Evolutionary conservation across 1,284 basidiomycete genomes (phyloP), one percentile per base, ranked within the genome.

Genomic region (Ceratobasidium sp.): DNA sequence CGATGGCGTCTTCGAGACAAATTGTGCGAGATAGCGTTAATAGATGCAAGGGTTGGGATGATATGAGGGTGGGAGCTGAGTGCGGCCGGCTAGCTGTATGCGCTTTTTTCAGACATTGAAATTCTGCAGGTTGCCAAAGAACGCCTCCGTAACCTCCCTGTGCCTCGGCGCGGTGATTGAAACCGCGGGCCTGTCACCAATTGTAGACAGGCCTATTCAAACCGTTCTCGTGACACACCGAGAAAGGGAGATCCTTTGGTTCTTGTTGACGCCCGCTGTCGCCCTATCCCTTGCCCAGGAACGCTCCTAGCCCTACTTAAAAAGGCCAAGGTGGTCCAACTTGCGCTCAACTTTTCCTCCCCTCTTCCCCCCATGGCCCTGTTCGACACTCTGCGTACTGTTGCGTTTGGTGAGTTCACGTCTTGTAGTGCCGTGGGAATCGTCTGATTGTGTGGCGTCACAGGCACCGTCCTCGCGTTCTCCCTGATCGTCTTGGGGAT

Each of bases 401-500:
- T 53, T n/a, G 5, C 66, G 5, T 69, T 56, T 24, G 39, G 66
- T 69, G 27, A 48, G 66, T 58, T 19, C 14, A 22, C 5, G 22
- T 46, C 16, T 11, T 54, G 3, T 7, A 31, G 14, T 31, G 6
- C 8, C 19, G 31, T 16, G 34, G 19, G 48, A 53, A n/a, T 22
- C 4, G 6, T 27, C 34, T 61, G 11, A 61, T 54, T 14, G 24
- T n/a, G 39, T 53, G 29, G 19, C 8, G 51, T 22, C 37, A 4
- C 58, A 75, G 74, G 1, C 13, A 49, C 66, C 34, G 43, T 69
- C n/a, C 64, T 75, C 22, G 29, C 31, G 14, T 75, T 75, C 64
- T 39, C 74, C 37, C 48, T 75, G 39, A 58, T 53, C 43, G 43
- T 72, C 16, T 46, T 75, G 46, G 74, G 74, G 4, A 65, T 75